Evolutionary conservation across 495 filamentous ascomycete genomes (phyloP).

Genomic region (Aspergillus heteromorphus): DNA sequence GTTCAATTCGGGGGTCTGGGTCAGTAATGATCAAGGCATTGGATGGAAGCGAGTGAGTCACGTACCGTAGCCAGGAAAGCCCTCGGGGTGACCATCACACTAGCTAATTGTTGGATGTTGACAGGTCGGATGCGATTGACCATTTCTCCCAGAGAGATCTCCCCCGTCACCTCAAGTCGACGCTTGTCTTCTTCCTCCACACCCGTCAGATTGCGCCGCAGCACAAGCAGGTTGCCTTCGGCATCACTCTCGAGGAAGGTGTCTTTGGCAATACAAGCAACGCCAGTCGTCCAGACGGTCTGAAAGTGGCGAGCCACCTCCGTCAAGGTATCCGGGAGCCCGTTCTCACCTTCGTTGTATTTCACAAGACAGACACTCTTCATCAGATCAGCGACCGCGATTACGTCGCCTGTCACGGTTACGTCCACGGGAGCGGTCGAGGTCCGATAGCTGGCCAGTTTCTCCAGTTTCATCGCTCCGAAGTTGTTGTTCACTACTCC

Average conservation of each 20-base stretch:
- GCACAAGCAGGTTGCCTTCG: conserved; percentile 79
- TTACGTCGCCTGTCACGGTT: conserved; percentile 59
- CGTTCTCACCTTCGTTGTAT: conserved; percentile 47
- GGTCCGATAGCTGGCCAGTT: conserved; percentile 68
- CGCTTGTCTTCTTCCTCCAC: conserved; percentile 68
- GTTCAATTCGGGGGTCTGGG: not conserved
- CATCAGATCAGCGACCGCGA: conserved; percentile 90
- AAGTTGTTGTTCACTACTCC: conserved; percentile 43
- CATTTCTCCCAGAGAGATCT: conserved; percentile 84
- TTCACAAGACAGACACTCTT: conserved; percentile 79
- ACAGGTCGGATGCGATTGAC: conserved; percentile 75
- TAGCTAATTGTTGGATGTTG: conserved; percentile 51
- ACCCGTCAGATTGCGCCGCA: conserved; percentile 64
- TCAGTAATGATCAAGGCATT: not conserved
- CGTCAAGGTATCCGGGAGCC: conserved; percentile 44
- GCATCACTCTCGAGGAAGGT: conserved; percentile 76
- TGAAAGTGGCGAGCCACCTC: conserved; percentile 80
- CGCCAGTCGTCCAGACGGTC: conserved; percentile 74
- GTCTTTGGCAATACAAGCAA: conserved; percentile 64
- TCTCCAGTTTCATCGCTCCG: conserved; percentile 50
- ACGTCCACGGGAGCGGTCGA: conserved; percentile 83
- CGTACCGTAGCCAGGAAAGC: conserved; percentile 88
- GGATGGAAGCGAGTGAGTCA: conserved; percentile 3
- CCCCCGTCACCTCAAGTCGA: conserved; percentile 66
- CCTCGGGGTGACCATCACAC: conserved; percentile 65